Evolutionary conservation across 257 asterid genomes (phyloP).

Genomic region (Sherardia arvensis): DNA sequence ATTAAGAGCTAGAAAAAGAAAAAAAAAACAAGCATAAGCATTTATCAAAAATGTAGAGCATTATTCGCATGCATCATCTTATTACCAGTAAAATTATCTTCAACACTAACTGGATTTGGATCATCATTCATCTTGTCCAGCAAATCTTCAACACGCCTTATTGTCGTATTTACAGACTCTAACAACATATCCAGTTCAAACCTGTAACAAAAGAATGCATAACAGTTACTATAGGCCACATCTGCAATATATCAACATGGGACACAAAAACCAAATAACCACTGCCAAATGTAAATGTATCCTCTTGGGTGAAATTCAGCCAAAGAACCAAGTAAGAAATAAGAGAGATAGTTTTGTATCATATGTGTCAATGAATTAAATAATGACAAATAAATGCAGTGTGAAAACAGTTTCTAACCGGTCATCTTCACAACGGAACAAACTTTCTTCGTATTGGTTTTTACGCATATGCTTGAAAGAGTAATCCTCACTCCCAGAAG

Average conservation of each 20-base stretch:
- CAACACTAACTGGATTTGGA: conserved; percentile 44
- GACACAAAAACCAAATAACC: not conserved
- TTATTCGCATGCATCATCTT: conserved; percentile 17
- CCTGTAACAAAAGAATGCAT: conserved; percentile 42
- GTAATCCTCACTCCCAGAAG: conserved; percentile 98
- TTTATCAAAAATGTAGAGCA: conserved; percentile 7
- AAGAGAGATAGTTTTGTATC: not conserved
- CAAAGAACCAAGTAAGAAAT: conserved; percentile 3
- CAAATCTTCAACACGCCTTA: conserved; percentile 74
- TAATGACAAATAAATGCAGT: not conserved
- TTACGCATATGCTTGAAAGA: conserved; percentile 95
- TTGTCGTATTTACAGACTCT: conserved; percentile 75
- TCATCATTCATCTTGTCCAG: conserved; percentile 51
- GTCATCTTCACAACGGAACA: conserved; percentile 96
- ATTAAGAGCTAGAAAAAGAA: conserved; percentile 48
- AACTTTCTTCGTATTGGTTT: conserved; percentile 95
- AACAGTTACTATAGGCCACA: conserved; percentile 15
- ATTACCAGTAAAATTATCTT: conserved; percentile 77
- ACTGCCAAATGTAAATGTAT: not conserved
- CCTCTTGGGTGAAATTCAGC: not conserved
- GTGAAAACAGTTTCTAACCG: conserved; percentile 39
- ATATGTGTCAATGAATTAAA: conserved; percentile 8
- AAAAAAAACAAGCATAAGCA: conserved; percentile 8
- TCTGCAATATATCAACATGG: not conserved
- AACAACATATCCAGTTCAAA: conserved; percentile 96